Percentiles rank a stretch among this genome's conserved stretches.
phyloP scores from a whole-genome alignment of 768 basidiomycete species.

The Pleurotus tuoliensis region DNA sequence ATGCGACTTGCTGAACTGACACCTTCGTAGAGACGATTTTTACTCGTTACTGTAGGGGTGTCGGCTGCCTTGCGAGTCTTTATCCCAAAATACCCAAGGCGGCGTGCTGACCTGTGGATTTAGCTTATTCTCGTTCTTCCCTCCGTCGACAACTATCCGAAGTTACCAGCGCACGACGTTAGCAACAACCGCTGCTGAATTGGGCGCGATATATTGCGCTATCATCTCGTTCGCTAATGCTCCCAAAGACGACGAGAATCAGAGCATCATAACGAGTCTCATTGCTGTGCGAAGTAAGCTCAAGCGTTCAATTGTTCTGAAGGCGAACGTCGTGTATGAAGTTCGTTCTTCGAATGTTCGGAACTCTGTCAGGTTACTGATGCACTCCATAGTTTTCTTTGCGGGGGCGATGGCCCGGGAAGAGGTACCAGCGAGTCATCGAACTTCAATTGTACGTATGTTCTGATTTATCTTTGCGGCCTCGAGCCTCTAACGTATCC shows the following conservation, averaged over 20 bases:
- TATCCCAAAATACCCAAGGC: not conserved
- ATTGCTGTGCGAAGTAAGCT: slow-evolving; percentile 75
- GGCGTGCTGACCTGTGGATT: not conserved
- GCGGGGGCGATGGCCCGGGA: slow-evolving; percentile 74
- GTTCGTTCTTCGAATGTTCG: slow-evolving; percentile 26
- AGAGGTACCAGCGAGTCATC: slow-evolving; percentile 67
- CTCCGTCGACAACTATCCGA: slow-evolving; percentile 74
- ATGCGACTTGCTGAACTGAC: not conserved
- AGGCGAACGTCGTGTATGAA: slow-evolving; percentile 64
- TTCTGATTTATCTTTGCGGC: not conserved
- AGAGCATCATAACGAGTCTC: slow-evolving; percentile 58
- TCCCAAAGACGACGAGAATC: slow-evolving; percentile 40
- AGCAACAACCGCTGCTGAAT: slow-evolving; percentile 61
- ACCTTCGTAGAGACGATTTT: slow-evolving; percentile 51
- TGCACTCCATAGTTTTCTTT: slow-evolving; percentile 56
- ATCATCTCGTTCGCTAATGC: slow-evolving; percentile 70
- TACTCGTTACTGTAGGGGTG: slow-evolving; percentile 70
- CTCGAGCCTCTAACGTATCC: slow-evolving; percentile 10
- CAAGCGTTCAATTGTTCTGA: slow-evolving; percentile 52
- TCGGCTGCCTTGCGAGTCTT: slow-evolving; percentile 66
- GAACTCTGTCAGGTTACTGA: not conserved
- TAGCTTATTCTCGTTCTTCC: slow-evolving; percentile 68
- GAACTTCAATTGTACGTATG: slow-evolving; percentile 60
- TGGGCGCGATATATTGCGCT: slow-evolving; percentile 72
- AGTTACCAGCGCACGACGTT: slow-evolving; percentile 68